phyloP scores from a whole-genome alignment of 352 stramenopile species.

The Salisapilia sapeloensis region DNA sequence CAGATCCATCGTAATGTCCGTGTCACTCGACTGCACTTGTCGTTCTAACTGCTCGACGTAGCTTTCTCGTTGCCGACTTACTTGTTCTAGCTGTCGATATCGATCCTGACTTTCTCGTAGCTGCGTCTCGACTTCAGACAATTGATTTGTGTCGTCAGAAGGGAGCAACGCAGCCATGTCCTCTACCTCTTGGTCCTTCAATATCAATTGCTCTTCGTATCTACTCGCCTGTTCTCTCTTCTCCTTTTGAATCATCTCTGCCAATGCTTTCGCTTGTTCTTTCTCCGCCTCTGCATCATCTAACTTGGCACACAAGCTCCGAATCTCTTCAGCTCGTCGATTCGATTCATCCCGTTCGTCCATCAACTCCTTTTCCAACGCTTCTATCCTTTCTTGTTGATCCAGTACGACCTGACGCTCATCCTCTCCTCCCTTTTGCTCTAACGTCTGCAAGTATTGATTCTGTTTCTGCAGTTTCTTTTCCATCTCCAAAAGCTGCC shows the following conservation, averaged over 20 bases:
- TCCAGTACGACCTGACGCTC: slow-evolving; percentile 31
- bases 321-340: slow-evolving; percentile 57
- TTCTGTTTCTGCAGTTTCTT: slow-evolving; percentile 66
- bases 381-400: slow-evolving; percentile 43
- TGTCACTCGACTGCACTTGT: too few relatives aligned
- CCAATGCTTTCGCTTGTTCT: slow-evolving; percentile 37
- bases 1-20: slow-evolving; percentile 4
- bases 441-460: slow-evolving; percentile 64
- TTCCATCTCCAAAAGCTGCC: slow-evolving; percentile 63
- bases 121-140: too few relatives aligned
- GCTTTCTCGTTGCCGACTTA: too few relatives aligned
- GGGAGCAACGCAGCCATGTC: too few relatives aligned
- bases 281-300: too few relatives aligned
- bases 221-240: slow-evolving; percentile 46
- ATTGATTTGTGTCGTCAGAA: too few relatives aligned
- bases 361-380: slow-evolving; percentile 58
- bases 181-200: too few relatives aligned
- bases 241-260: slow-evolving; percentile 42
- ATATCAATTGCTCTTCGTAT: slow-evolving; percentile 48
- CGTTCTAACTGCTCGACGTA: too few relatives aligned
- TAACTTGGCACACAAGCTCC: slow-evolving; percentile 36
- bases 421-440: slow-evolving; percentile 2
- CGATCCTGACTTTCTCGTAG: too few relatives aligned
- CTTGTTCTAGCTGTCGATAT: too few relatives aligned
- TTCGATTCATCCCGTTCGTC: slow-evolving; percentile 71